phyloP scores from a whole-genome alignment of 1,284 basidiomycete species.

The Fomitopsis pinicola region DNA sequence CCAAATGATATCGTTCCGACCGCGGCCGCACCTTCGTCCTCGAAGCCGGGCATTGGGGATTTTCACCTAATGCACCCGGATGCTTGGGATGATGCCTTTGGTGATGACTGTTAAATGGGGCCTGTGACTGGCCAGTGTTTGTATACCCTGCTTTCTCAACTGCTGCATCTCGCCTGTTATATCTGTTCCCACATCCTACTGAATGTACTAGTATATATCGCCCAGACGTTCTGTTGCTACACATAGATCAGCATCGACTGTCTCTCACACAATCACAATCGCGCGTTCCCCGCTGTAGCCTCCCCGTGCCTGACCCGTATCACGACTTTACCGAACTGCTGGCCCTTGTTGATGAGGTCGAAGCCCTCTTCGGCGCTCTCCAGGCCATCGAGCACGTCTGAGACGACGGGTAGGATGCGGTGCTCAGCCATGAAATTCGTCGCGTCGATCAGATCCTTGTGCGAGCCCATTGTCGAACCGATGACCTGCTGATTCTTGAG shows the following conservation, averaged over 20 bases:
- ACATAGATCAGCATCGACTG: too few species aligned
- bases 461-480: constrained; percentile 85
- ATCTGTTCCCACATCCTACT: too few species aligned
- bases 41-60: neutral
- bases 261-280: neutral
- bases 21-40: neutral
- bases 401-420: constrained; percentile 69
- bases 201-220: too few species aligned
- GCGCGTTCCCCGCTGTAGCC: neutral
- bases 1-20: neutral
- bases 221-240: too few species aligned
- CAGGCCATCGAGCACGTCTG: constrained; percentile 60
- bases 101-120: neutral
- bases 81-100: neutral
- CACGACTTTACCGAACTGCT: constrained; percentile 78
- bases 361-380: constrained; percentile 71
- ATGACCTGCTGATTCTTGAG: constrained; percentile 72
- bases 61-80: neutral
- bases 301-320: constrained; percentile 32
- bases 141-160: neutral
- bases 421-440: constrained; percentile 69
- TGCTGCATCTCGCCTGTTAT: too few species aligned
- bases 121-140: neutral
- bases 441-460: constrained; percentile 67
- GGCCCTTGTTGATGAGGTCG: constrained; percentile 53